These are phyloP conservation scores for Trametes cingulata DNA, from an alignment of 768 basidiomycete species.

Conservation along the genomic window DNA sequence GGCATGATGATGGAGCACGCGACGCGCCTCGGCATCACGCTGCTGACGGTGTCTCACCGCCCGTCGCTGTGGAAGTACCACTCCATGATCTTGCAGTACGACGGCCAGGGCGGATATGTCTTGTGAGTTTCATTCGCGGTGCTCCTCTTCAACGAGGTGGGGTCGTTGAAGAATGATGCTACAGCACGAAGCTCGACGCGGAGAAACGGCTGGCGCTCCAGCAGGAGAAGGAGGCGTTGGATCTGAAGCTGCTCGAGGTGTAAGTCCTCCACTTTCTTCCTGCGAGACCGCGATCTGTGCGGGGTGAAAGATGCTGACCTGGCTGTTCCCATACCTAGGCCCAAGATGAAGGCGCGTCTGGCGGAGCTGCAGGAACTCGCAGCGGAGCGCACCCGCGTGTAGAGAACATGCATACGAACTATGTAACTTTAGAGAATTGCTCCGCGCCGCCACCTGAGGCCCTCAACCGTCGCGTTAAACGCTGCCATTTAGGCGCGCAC, in stretches of 20 bases:
- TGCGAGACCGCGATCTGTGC: too few relatives aligned
- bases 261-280: conserved; percentile 42
- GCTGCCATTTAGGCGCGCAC: too few relatives aligned
- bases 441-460: too few relatives aligned
- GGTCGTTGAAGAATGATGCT: not conserved
- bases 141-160: not conserved
- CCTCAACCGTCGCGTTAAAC: too few relatives aligned
- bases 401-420: not conserved
- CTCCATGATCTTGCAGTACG: conserved; percentile 84
- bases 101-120: conserved; percentile 93
- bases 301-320: too few relatives aligned
- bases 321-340: conserved; percentile 46
- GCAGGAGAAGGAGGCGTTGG: conserved; percentile 90
- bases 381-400: conserved; percentile 19
- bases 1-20: conserved; percentile 95
- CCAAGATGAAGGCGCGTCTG: conserved; percentile 78
- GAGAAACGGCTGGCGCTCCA: conserved; percentile 88
- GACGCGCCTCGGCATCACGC: conserved; percentile 81
- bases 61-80: conserved; percentile 95
- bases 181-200: conserved; percentile 84
- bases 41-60: conserved; percentile 93
- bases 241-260: conserved; percentile 85
- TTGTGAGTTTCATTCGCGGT: conserved; percentile 83
- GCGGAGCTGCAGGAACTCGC: conserved; percentile 55
- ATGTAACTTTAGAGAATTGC: too few relatives aligned